Evolutionary conservation across 495 filamentous ascomycete species (phyloP).

Genomic region (Podospora tetraspora): DNA sequence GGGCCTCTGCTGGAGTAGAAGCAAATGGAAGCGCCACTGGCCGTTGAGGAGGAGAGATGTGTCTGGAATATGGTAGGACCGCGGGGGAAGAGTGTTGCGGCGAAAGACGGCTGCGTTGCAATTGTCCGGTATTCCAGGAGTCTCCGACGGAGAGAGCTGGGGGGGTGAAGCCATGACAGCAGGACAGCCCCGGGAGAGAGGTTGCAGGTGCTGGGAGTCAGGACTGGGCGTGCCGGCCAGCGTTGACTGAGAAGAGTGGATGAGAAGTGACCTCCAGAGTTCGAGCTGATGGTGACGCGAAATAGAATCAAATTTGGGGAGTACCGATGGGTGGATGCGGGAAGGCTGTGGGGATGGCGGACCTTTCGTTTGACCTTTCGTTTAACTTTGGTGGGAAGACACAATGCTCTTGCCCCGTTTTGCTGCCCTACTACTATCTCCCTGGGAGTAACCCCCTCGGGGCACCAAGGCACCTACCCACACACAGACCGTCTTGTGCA

Average conservation of each 20-base stretch:
- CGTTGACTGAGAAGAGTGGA: neutral
- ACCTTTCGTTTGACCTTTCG: too few relatives aligned
- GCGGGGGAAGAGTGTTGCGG: slow-evolving; percentile 45
- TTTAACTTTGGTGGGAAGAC: too few relatives aligned
- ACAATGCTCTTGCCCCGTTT: too few relatives aligned
- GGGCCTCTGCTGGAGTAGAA: slow-evolving; percentile 43
- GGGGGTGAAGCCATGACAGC: too few relatives aligned
- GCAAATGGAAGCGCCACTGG: slow-evolving; percentile 55
- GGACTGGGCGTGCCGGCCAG: neutral
- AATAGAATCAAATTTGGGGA: neutral
- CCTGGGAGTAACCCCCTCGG: too few relatives aligned
- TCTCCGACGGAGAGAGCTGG: neutral
- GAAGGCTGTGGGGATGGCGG: too few relatives aligned
- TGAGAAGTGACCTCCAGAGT: neutral
- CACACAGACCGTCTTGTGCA: too few relatives aligned
- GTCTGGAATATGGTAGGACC: slow-evolving; percentile 47
- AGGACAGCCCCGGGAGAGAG: too few relatives aligned
- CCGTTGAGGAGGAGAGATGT: slow-evolving; percentile 48
- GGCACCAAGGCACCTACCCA: too few relatives aligned
- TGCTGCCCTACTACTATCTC: too few relatives aligned
- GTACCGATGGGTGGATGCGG: too few relatives aligned
- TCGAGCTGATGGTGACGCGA: neutral
- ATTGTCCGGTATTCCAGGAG: slow-evolving; percentile 21
- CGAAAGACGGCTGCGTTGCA: slow-evolving; percentile 37
- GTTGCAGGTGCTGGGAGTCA: neutral